phyloP scores from a whole-genome alignment of 208 protist species.

The Leishmania aethiopica region DNA sequence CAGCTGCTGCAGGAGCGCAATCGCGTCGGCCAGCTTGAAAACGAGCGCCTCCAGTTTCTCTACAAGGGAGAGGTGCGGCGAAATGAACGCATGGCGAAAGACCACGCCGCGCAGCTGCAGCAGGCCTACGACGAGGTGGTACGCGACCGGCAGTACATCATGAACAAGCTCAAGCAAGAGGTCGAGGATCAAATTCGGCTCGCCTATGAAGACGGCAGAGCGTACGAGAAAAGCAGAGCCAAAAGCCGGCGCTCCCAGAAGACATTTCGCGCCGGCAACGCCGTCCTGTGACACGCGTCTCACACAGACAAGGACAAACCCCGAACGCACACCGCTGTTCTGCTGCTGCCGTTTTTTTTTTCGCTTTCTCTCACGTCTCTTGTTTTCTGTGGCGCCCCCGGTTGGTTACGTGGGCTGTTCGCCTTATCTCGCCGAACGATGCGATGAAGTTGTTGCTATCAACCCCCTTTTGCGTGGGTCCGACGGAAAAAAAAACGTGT shows the following conservation, averaged over 20 bases:
- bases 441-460: background rate
- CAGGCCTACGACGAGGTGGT: slow-evolving; percentile 76
- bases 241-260: slow-evolving; percentile 11
- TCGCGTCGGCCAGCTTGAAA: slow-evolving; percentile 47
- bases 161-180: slow-evolving; percentile 64
- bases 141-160: slow-evolving; percentile 66
- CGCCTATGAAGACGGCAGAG: slow-evolving; percentile 73
- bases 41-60: slow-evolving; percentile 47
- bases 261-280: slow-evolving; percentile 10
- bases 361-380: background rate
- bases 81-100: slow-evolving; percentile 59
- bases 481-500: background rate
- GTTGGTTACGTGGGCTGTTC: background rate
- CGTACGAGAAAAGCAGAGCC: slow-evolving; percentile 43
- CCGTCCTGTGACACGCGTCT: background rate
- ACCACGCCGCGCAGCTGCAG: slow-evolving; percentile 70
- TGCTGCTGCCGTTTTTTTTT: background rate
- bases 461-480: background rate
- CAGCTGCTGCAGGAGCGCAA: slow-evolving; percentile 51
- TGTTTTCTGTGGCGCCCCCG: background rate
- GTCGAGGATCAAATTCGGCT: slow-evolving; percentile 74
- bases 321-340: background rate
- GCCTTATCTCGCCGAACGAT: background rate
- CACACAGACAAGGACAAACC: background rate
- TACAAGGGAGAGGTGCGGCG: slow-evolving; percentile 69